phyloP scores from a whole-genome alignment of 495 filamentous ascomycete species.

The Aspergillus heteromorphus region DNA sequence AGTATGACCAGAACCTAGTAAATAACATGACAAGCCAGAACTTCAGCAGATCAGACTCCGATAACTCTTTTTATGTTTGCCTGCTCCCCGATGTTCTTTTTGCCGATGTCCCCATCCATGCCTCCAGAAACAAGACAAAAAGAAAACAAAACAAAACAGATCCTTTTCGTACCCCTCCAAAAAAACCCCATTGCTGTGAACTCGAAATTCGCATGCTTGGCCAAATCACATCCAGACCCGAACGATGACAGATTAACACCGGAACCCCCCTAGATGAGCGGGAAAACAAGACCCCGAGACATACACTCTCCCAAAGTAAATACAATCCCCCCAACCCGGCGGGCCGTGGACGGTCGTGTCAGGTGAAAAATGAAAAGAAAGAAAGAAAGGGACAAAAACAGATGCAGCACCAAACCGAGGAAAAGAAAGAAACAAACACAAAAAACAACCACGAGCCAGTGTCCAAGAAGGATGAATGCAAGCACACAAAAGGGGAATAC shows the following conservation, averaged over 20 bases:
- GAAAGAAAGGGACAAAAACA: neutral
- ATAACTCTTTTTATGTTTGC: slow-evolving; percentile 24
- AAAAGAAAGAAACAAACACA: slow-evolving; percentile 5
- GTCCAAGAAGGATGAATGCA: slow-evolving; percentile 8
- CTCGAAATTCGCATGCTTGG: slow-evolving; percentile 9
- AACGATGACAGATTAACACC: slow-evolving; percentile 17
- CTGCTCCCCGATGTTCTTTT: slow-evolving; percentile 16
- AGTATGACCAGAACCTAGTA: neutral
- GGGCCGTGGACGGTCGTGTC: slow-evolving; percentile 6
- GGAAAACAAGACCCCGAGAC: slow-evolving; percentile 19
- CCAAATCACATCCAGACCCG: slow-evolving; percentile 17
- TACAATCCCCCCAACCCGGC: slow-evolving; percentile 13
- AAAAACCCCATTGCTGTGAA: slow-evolving; percentile 16
- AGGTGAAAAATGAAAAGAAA: too few relatives aligned
- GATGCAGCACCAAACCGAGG: slow-evolving; percentile 9
- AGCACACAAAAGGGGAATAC: slow-evolving; percentile 22
- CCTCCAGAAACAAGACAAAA: slow-evolving; percentile 5
- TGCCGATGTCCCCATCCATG: slow-evolving; percentile 13
- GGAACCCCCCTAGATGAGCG: slow-evolving; percentile 13
- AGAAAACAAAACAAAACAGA: slow-evolving; percentile 4
- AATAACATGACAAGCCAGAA: slow-evolving; percentile 11
- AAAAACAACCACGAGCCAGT: neutral
- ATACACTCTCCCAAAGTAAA: slow-evolving; percentile 15
- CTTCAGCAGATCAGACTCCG: slow-evolving; percentile 22
- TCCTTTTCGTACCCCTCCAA: too few relatives aligned